A percentile compares a stretch with the other conserved stretches of the same genome.
Evolutionary conservation across 495 filamentous ascomycete species (phyloP).

Genomic region (Symbiotaphrina buchneri): DNA sequence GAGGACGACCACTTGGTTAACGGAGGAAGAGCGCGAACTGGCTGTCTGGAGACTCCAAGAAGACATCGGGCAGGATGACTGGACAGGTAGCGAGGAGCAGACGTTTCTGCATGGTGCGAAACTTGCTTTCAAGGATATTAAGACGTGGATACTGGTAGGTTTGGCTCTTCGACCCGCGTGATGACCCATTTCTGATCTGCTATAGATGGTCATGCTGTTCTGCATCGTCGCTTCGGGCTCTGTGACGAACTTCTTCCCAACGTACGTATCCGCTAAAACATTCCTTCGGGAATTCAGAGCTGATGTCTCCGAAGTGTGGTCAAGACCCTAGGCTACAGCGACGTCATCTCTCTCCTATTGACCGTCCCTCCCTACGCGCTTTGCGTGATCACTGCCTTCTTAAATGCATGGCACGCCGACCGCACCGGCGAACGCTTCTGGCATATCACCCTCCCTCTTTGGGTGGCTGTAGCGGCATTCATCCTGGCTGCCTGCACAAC

Average conservation of each 20-base stretch:
- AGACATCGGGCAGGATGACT: slow-evolving; percentile 63
- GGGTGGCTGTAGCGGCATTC: slow-evolving; percentile 45
- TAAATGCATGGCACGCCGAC: slow-evolving; percentile 63
- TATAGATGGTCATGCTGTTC: too few species aligned
- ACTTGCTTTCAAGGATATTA: slow-evolving; percentile 47
- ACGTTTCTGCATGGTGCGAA: slow-evolving; percentile 43
- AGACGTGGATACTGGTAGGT: slow-evolving; percentile 38
- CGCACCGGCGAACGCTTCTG: slow-evolving; percentile 57
- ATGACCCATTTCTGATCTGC: neutral
- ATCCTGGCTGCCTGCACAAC: slow-evolving; percentile 55
- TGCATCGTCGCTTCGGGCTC: slow-evolving; percentile 49
- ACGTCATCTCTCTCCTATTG: slow-evolving; percentile 35
- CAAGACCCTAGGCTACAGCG: slow-evolving; percentile 40
- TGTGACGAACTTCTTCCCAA: slow-evolving; percentile 80
- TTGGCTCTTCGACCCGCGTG: too few species aligned
- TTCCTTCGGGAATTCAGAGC: neutral
- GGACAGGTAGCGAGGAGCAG: slow-evolving; percentile 36
- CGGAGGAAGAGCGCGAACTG: slow-evolving; percentile 40
- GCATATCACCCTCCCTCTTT: slow-evolving; percentile 48
- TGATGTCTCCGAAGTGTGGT: slow-evolving; percentile 24
- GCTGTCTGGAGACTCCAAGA: slow-evolving; percentile 51
- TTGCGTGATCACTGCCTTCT: slow-evolving; percentile 42
- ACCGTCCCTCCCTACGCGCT: slow-evolving; percentile 13
- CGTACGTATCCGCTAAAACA: too few species aligned
- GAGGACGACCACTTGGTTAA: slow-evolving; percentile 52